Base-by-base conservation (phyloP, 1,284 basidiomycete species). In the Sanghuangporus weigelae region DNA sequence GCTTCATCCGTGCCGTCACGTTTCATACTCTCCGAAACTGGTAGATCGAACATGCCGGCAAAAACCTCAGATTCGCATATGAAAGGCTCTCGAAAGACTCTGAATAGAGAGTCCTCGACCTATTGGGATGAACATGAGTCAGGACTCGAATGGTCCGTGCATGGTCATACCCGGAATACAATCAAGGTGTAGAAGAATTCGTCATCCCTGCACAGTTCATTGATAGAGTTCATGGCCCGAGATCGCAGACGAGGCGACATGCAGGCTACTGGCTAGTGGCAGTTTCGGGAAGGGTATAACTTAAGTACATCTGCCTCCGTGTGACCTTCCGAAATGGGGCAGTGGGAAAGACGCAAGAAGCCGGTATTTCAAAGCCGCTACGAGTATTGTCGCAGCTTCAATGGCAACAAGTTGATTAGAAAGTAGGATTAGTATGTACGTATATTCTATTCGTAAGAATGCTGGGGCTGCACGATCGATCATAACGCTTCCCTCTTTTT, bases 101-200 rank as follows among this genome's bases (percentile, higher is more conserved):
- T 49, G 56, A 63, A 63, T 31, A 58, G 36, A 14, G 10, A 16
- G 7, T 40, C 48, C 31, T 58, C 62, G 46, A 63, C 62, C 62
- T 63, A 36, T 40, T 7, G 10, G 51, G 8, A n/a, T 39, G 23
- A n/a, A 10, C 14, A 11, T 35, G 1, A 7, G 16, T 7, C 16
- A 35, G 4, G 21, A 36, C 35, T 11, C 21, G n/a, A 38, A 38
- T 8, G 11, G n/a, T 12, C 21, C 16, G 21, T 14, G 14, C 40
- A 3, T 26, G n/a, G 16, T 36, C 40, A 14, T 35, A 62, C 60
- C 40, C 56, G 26, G 19, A 62, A 62, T 42, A 38, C 21, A 36
- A 62, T 62, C 7, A 19, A 42, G 2, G 26, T 12, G 8, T 16
- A 23, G 54, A 35, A 50, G 38, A 31, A 26, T 36, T 50, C 59